Base-by-base conservation (phyloP, 169 alveolate genomes). In the Ichthyophthirius multifiliis region DNA sequence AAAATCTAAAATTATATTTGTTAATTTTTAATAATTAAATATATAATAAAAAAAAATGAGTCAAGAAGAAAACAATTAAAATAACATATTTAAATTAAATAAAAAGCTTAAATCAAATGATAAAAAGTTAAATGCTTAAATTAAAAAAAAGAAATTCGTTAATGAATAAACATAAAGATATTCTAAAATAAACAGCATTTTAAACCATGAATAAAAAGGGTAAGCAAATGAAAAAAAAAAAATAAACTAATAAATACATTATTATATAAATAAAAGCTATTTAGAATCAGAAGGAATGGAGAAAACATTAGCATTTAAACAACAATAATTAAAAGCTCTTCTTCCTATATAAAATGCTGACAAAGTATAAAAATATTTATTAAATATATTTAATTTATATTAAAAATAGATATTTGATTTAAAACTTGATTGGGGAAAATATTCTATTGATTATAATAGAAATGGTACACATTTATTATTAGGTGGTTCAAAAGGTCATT, bases 401-500 rank as follows among this genome's bases (percentile, higher is more conserved):
- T 9, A 41, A 37, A 48, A 55, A 39, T 35, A 65, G 81, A 87
- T 87, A 5, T 92, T 96, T 82, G 94, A 94, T 80, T 75, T 97
- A 16, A 74, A 82, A 30, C 74, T 96, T 6, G 89, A 92, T 16
- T 85, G 90, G 77, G 99, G 99, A 1, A 98, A 98, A 5, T 97
- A 97, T 88, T 43, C 62, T 20, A 47, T 96, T 63, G 97, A 95
- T 64, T 95, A 95, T 83, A 94, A 99, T 4, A 87, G 93, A 65
- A 96, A 96, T 87, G 99, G 99, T 4, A 91, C 95, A 43, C 92
- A 93, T 83, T 85, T 97, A 82, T 87, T 95, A 35, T 75, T 96
- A 43, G 98, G 98, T 15, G 99, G 99, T 18, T 92, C 90, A 55
- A 95, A 96, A 83, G 99, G 99, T 3, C 98, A 97, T 75, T 75